Percentiles rank a stretch among this genome's conserved stretches.
Conservation (phyloP, 2,329 filamentous ascomycete species). For the Mycosphaerella sp. region DNA sequence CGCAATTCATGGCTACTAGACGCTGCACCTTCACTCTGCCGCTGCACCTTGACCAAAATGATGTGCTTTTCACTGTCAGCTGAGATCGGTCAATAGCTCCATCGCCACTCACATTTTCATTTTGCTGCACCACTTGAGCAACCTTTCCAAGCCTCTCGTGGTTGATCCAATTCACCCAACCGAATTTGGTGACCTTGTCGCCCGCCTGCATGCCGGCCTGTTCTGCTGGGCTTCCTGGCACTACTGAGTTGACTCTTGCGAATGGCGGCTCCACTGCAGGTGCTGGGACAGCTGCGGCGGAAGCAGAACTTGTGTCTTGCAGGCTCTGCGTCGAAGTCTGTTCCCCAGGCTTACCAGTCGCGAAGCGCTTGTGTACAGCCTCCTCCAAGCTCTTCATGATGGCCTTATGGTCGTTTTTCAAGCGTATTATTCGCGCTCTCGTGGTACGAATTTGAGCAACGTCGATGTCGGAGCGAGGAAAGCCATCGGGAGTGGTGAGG, state of each 20-base stretch:
- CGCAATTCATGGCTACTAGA: constrained; percentile 57
- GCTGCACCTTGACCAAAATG: constrained; percentile 62
- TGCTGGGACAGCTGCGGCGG: constrained; percentile 11
- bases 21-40: constrained; percentile 56
- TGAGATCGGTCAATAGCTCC: background rate
- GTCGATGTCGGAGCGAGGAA: constrained; percentile 86
- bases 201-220: constrained; percentile 71
- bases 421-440: constrained; percentile 75
- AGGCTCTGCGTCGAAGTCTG: constrained; percentile 13
- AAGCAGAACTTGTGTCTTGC: constrained; percentile 15
- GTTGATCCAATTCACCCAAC: constrained; percentile 73
- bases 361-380: constrained; percentile 83
- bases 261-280: constrained; percentile 58
- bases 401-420: constrained; percentile 89
- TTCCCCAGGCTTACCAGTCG: constrained; percentile 35
- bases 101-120: constrained; percentile 66
- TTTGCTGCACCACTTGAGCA: constrained; percentile 81
- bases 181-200: constrained; percentile 79
- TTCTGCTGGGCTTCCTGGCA: constrained; percentile 70
- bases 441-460: constrained; percentile 96
- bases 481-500: constrained; percentile 83
- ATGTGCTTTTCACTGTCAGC: constrained; percentile 48
- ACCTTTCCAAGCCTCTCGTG: constrained; percentile 81
- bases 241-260: constrained; percentile 82
- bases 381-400: constrained; percentile 79